These are phyloP conservation scores for Gigaspora rosea DNA, from an alignment of 192 early-diverging fungal species.

Conservation along the genomic window DNA sequence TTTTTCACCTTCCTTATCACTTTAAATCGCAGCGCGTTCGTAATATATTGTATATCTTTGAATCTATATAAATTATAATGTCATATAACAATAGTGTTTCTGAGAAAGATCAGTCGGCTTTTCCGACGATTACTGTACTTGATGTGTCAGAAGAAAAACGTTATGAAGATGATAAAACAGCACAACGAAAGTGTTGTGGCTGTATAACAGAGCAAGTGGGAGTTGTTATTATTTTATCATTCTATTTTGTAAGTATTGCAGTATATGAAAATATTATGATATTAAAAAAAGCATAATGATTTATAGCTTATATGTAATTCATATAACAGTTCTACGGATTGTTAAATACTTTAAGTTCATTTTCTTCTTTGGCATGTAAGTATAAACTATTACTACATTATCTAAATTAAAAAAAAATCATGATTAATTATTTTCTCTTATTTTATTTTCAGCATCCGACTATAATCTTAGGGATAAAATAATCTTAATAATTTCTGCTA, in stretches of 20 bases:
- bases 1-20: neutral
- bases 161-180: neutral
- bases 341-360: neutral
- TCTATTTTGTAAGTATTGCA: slow-evolving; percentile 6
- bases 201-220: neutral
- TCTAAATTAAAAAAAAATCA: neutral
- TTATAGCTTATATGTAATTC: neutral
- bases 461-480: neutral
- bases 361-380: neutral
- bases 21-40: neutral
- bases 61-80: neutral
- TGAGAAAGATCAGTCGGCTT: neutral
- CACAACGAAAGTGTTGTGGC: neutral
- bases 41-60: neutral
- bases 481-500: neutral
- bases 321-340: neutral
- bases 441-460: no score
- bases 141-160: neutral
- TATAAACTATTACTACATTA: neutral
- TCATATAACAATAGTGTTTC: neutral
- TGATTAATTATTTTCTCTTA: no score
- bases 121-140: neutral
- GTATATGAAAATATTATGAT: neutral
- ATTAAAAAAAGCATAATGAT: no score
- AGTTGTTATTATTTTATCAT: slow-evolving; percentile 14